Conservation (phyloP, 164 flowering plant genomes). For the Vitis amurensis region DNA sequence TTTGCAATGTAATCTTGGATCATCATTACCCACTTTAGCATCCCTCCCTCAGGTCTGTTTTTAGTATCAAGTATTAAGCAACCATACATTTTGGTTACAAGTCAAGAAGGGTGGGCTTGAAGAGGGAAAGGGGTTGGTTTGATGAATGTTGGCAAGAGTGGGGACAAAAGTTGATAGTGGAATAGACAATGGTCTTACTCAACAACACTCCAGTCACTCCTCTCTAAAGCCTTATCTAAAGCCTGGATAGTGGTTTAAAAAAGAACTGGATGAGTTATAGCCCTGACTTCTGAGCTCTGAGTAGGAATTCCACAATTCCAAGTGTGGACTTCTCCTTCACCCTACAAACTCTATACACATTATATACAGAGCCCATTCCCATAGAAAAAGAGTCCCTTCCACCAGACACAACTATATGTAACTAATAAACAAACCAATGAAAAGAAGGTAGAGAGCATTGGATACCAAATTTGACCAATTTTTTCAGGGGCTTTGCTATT, state of each 20-base stretch:
- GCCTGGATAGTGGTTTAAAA: constrained; percentile 6
- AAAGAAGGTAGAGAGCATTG: neutral
- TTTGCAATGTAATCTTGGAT: too few species aligned
- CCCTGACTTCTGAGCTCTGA: constrained; percentile 5
- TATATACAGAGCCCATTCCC: too few species aligned
- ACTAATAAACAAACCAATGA: too few species aligned
- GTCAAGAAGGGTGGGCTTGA: too few species aligned
- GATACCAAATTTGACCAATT: neutral
- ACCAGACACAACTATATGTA: too few species aligned
- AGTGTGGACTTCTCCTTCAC: constrained; percentile 5
- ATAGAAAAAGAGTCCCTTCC: too few species aligned
- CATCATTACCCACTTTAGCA: too few species aligned
- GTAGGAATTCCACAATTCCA: constrained; percentile 18
- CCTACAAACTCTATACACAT: too few species aligned
- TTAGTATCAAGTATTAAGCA: too few species aligned
- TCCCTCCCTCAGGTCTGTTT: too few species aligned
- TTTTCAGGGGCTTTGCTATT: neutral
- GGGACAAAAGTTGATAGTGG: constrained; percentile 23
- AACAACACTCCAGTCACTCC: neutral
- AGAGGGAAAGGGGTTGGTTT: neutral
- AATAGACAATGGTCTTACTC: constrained; percentile 2
- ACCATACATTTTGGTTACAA: too few species aligned
- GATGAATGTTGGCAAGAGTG: constrained; percentile 7
- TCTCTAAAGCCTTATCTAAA: constrained; percentile 1
- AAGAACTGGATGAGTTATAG: constrained; percentile 5